Conservation (phyloP, 306 rosid species). For the Prunus davidiana region DNA sequence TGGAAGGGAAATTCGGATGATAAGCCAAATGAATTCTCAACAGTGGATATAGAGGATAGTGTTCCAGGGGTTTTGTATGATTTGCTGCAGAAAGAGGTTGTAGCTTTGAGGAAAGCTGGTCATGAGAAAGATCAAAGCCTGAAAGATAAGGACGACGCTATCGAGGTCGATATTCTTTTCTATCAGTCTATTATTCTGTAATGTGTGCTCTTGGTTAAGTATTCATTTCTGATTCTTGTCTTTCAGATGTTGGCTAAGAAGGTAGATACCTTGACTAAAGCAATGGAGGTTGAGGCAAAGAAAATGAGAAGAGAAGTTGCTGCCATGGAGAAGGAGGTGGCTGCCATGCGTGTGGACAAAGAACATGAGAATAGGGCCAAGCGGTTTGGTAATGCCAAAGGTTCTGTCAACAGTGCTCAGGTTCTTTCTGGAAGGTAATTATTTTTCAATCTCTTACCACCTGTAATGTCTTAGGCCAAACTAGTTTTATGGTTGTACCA, state of each 20-base stretch:
- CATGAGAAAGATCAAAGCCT: conserved; percentile 98
- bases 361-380: conserved; percentile 87
- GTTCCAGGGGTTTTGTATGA: conserved; percentile 89
- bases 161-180: conserved; percentile 62
- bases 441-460: conserved; percentile 2
- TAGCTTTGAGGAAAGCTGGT: conserved; percentile 84
- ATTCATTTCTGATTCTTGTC: conserved; percentile 24
- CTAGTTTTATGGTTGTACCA: neutral
- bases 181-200: conserved; percentile 2
- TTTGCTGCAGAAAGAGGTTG: conserved; percentile 93
- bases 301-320: conserved; percentile 99
- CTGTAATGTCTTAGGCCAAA: neutral
- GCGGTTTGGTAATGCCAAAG: conserved; percentile 68
- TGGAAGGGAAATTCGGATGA: conserved; percentile 83
- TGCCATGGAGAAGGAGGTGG: conserved; percentile 96
- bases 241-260: conserved; percentile 93
- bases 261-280: conserved; percentile 96
- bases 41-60: conserved; percentile 59
- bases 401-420: conserved; percentile 70
- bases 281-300: conserved; percentile 99
- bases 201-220: conserved; percentile 4
- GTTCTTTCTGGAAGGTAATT: conserved; percentile 89
- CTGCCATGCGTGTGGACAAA: conserved; percentile 98
- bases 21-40: conserved; percentile 68
- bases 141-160: conserved; percentile 95